Base-by-base conservation (phyloP, 805 yeast genomes). In the Grigorovia transvaalensis region DNA sequence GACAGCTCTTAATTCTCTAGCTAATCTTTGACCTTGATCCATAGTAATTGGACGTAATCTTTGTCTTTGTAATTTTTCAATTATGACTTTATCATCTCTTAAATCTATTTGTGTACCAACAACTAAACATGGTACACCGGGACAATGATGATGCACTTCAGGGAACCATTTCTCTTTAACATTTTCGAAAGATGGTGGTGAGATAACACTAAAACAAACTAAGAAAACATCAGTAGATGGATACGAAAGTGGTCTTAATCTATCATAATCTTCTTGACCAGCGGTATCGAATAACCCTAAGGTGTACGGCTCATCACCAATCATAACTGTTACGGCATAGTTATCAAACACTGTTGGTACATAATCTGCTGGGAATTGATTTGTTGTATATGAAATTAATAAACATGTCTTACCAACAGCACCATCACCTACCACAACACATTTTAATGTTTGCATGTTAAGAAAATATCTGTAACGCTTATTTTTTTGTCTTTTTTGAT, bases 391-490 rank as follows among this genome's bases (percentile, higher is more conserved):
- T 57, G 97, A 90, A 65, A 91, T 91, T 60, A 93, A 78, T 57
- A 93, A 80, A 74, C 98, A 91, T 18, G 98, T 91, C 77, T 89
- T 91, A 62, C 99, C 99, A 57, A 93, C 98, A 61, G 98, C 98
- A 87, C 99, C 99, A 74, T 93, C 99, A 59, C 99, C 99, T 52
- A 93, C 98, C 58, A 91, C 97, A 59, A 93, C 98, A 78, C 98
- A 93, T 73, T 91, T 91, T 70, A 86, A 70, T 48, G 78, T 74
- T 63, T 74, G 77, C 78, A 74, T 74, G 40, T 47, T 61, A 4
- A 23, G 19, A 29, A 29, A 29, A 13, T 44, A 12, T 44, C n/a
- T 29, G 40, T 33, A 11, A 5, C 15, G 15, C 7, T 30, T 30
- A 30, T 33, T 13, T 4, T 23, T 23, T 23, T 23, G 27, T 23